phyloP scores from a whole-genome alignment of 257 asterid species.

The Solanum rostratum region DNA sequence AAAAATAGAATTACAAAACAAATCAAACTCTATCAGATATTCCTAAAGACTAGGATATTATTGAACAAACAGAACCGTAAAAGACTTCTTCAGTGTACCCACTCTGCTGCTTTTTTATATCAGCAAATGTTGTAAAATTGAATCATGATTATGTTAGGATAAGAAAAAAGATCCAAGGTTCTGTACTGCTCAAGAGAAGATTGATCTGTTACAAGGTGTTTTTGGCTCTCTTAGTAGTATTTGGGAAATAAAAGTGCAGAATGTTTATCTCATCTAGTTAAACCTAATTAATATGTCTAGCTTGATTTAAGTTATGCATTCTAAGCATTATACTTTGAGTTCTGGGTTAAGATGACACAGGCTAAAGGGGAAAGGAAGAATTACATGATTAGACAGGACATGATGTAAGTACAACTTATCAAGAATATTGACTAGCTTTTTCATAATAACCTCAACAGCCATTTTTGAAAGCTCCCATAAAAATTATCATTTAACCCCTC shows the following conservation, averaged over 20 bases:
- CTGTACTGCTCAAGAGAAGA: background rate
- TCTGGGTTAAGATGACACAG: background rate
- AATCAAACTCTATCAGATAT: too few species aligned
- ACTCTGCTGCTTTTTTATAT: background rate
- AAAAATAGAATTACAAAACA: too few species aligned
- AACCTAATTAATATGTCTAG: background rate
- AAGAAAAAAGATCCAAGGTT: background rate
- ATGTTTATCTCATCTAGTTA: background rate
- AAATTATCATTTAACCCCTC: too few species aligned
- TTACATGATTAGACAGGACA: too few species aligned
- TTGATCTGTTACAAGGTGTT: background rate
- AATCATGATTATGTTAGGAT: background rate
- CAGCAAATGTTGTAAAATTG: background rate
- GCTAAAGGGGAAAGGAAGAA: too few species aligned
- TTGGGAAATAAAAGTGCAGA: background rate
- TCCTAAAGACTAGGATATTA: too few species aligned
- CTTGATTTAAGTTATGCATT: background rate
- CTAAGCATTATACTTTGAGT: background rate
- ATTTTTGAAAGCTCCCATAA: too few species aligned
- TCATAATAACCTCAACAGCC: too few species aligned
- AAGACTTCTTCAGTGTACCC: background rate
- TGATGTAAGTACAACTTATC: too few species aligned
- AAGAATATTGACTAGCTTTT: too few species aligned
- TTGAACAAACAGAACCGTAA: too few species aligned
- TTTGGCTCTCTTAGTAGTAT: background rate